phyloP scores from a whole-genome alignment of 1,284 basidiomycete genomes.

The Malassezia psittaci region DNA sequence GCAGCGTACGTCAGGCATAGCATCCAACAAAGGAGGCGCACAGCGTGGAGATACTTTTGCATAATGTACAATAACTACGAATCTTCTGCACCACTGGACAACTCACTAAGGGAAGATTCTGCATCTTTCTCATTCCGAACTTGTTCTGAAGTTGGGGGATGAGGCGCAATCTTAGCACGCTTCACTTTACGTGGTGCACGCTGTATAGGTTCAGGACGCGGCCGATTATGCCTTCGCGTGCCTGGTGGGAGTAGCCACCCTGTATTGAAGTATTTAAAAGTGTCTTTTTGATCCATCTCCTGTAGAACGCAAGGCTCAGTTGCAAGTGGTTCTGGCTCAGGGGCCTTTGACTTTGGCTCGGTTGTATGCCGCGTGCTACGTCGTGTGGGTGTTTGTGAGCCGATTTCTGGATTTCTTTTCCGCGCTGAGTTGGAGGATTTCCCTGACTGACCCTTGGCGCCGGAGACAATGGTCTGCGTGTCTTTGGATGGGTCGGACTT shows the following conservation, averaged over 20 bases:
- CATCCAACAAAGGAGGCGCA: not conserved
- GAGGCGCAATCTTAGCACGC: not conserved
- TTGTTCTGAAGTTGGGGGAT: too few relatives aligned
- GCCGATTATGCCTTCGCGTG: constrained; percentile 13
- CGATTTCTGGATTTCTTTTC: not conserved
- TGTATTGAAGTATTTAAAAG: constrained; percentile 71
- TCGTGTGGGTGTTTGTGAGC: not conserved
- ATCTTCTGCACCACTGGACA: not conserved
- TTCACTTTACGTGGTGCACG: not conserved
- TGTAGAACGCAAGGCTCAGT: constrained; percentile 8
- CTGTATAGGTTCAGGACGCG: constrained; percentile 4
- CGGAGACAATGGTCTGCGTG: not conserved
- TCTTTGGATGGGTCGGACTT: not conserved
- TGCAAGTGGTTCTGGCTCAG: constrained; percentile 2
- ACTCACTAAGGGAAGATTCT: constrained; percentile 13
- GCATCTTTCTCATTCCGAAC: not conserved
- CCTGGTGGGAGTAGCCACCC: constrained; percentile 81
- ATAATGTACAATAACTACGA: not conserved
- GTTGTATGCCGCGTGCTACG: not conserved
- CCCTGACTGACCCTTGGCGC: not conserved
- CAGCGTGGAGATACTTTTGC: not conserved
- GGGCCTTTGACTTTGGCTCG: not conserved
- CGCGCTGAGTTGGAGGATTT: not conserved
- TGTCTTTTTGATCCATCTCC: constrained; percentile 59
- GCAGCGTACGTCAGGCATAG: constrained; percentile 6